Evolutionary conservation across 73 alveolate genomes (phyloP).

Genomic region (Paraurostyla sp.): DNA sequence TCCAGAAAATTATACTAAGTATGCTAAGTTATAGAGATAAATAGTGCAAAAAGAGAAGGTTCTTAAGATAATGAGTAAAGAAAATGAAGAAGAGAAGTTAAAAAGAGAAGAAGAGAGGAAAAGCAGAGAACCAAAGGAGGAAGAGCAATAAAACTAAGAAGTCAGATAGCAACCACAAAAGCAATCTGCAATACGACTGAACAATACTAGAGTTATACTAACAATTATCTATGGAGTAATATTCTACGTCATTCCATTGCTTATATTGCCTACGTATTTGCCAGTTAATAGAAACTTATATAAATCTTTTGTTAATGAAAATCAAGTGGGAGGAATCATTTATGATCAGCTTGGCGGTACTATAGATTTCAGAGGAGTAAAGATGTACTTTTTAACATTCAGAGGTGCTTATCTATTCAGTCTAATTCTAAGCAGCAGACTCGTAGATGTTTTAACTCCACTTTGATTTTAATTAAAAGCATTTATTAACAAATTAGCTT

Average conservation of each 20-base stretch:
- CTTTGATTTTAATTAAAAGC: too few species aligned
- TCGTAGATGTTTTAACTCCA: neutral
- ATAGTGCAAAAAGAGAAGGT: constrained; percentile 52
- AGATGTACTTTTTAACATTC: constrained; percentile 7
- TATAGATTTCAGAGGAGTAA: constrained; percentile 1
- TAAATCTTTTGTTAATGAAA: constrained; percentile 2
- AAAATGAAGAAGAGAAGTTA: constrained; percentile 1
- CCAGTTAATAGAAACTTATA: neutral
- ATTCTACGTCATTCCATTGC: neutral
- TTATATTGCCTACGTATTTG: neutral
- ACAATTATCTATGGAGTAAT: neutral
- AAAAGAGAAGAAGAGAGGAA: neutral
- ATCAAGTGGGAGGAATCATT: neutral
- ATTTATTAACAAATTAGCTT: too few species aligned
- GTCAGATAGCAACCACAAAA: neutral
- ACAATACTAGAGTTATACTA: neutral
- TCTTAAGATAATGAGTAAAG: neutral
- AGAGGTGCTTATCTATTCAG: constrained; percentile 8
- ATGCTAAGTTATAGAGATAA: constrained; percentile 63
- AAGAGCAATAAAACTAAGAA: neutral
- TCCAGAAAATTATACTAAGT: constrained; percentile 58
- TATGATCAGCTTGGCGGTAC: neutral
- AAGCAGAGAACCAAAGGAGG: neutral
- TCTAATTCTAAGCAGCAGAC: neutral
- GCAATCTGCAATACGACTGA: neutral